Conservation (phyloP, 2,329 filamentous ascomycete genomes). For the Harringtonia aguacate region DNA sequence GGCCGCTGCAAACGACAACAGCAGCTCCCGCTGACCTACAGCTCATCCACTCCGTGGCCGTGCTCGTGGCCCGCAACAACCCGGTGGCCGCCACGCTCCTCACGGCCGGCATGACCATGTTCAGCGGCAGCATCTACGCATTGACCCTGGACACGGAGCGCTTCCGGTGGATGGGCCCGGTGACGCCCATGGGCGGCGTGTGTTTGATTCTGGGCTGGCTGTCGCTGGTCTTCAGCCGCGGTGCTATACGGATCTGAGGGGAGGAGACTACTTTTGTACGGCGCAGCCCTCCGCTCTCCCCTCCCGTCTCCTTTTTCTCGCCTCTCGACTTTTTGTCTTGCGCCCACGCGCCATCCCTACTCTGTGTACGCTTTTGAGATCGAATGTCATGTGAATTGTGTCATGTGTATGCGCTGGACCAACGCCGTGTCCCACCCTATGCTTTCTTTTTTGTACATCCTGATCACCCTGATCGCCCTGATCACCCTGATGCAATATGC, state of each 20-base stretch:
- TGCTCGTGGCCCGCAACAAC: constrained; percentile 48
- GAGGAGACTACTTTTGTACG: too few species aligned
- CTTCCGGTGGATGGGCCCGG: constrained; percentile 50
- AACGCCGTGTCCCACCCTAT: not conserved
- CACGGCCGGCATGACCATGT: constrained; percentile 55
- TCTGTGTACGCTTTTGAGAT: not conserved
- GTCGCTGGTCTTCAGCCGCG: constrained; percentile 20
- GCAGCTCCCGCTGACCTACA: too few species aligned
- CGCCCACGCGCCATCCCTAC: too few species aligned
- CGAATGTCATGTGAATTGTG: not conserved
- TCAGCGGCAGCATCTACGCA: constrained; percentile 55
- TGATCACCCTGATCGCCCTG: too few species aligned
- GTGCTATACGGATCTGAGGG: constrained; percentile 1
- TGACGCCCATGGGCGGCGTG: constrained; percentile 54
- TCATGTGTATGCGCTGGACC: not conserved
- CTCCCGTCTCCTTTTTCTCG: too few species aligned
- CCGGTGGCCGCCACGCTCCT: constrained; percentile 48
- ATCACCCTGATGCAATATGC: too few species aligned
- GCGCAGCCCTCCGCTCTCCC: too few species aligned
- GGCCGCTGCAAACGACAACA: too few species aligned
- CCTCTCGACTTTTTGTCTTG: too few species aligned
- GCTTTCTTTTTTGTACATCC: not conserved
- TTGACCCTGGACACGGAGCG: constrained; percentile 50
- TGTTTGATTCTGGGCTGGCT: constrained; percentile 57
- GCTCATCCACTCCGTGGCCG: constrained; percentile 51